Percentiles rank a stretch among this genome's conserved stretches.
Evolutionary conservation across 768 basidiomycete species (phyloP).

Genomic region (Candolleomyces efflorescens): DNA sequence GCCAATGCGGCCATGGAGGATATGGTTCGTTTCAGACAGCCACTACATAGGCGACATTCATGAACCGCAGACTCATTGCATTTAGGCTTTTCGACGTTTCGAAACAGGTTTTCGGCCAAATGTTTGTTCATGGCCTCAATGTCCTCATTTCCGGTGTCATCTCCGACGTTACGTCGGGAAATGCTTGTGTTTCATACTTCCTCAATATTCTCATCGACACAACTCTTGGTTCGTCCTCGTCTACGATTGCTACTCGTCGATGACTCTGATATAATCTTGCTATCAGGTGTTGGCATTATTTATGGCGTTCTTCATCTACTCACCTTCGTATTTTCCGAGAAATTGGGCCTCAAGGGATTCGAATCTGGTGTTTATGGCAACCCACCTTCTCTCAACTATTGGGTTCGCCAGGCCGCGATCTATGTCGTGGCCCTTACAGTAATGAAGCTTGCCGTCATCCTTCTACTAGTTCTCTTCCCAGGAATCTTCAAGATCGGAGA

Average conservation of each 20-base stretch:
- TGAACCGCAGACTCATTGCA: neutral
- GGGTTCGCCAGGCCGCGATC: conserved; percentile 73
- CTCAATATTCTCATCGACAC: conserved; percentile 92
- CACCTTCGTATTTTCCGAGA: conserved; percentile 62
- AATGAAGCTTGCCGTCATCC: conserved; percentile 92
- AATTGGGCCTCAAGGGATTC: conserved; percentile 66
- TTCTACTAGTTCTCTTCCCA: conserved; percentile 66
- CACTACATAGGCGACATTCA: neutral
- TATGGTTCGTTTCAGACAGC: conserved; percentile 58
- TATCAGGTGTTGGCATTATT: conserved; percentile 74
- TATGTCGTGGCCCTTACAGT: conserved; percentile 77
- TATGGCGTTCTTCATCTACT: conserved; percentile 66
- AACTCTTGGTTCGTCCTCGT: conserved; percentile 63
- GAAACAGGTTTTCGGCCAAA: conserved; percentile 85
- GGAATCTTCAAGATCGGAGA: conserved; percentile 73
- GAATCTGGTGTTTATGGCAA: conserved; percentile 85
- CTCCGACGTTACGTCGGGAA: conserved; percentile 63
- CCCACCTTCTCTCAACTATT: conserved; percentile 71
- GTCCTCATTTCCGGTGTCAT: conserved; percentile 75
- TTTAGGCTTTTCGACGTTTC: conserved; percentile 86
- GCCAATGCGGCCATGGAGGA: conserved; percentile 84
- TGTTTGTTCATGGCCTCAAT: conserved; percentile 77
- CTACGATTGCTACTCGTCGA: neutral
- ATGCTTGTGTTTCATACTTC: conserved; percentile 91
- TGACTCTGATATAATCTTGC: neutral